Evolutionary conservation across 257 asterid genomes (phyloP), one percentile per base, ranked within the genome.

Genomic region (Oldenlandia corymbosa): DNA sequence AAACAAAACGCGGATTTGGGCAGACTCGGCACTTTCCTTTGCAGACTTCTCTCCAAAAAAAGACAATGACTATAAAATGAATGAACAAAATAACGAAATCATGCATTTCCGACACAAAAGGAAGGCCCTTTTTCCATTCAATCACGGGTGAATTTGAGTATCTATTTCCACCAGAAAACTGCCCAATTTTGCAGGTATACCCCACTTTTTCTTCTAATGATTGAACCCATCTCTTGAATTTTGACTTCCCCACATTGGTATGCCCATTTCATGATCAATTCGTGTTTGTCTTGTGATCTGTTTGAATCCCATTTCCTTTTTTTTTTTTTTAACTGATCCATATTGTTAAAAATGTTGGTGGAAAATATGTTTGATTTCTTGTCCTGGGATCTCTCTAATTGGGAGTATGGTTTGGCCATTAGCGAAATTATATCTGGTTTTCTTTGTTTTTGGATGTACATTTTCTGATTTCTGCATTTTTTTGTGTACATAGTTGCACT

Each of bases 261-360:
- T 58, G 34, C 11, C 13, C 13, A 58, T 36, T 36, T 37, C 9
- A 45, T 37, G 64, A 21, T 43, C 57, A 49, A 24, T 58, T 13
- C 49, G 14, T 21, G 14, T 49, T 34, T 50, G 34, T 60, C 10
- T 11, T 24, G 34, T 27, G 67, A 68, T 68, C 54, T 48, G 58
- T 34, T 18, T 27, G 52, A 68, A 32, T 34, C 59, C 37, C 31
- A 24, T 23, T 18, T 58, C 18, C 7, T 59, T 12, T 34, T 36
- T 7, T 2, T 42, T 11, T 16, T 1, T 42, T 18, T 7, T 0
- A 42, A 11, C 7, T n/a, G n/a, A 42, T 45, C 1, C 5, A 14
- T 49, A n/a, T 49, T 28, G 28, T 49, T 49, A 9, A 34, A 34
- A 34, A n/a, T 47, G 14, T 18, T 10, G n/a, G 5, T 12, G 42